Conservation (phyloP, 495 filamentous ascomycete genomes). For the Neurospora intermedia region DNA sequence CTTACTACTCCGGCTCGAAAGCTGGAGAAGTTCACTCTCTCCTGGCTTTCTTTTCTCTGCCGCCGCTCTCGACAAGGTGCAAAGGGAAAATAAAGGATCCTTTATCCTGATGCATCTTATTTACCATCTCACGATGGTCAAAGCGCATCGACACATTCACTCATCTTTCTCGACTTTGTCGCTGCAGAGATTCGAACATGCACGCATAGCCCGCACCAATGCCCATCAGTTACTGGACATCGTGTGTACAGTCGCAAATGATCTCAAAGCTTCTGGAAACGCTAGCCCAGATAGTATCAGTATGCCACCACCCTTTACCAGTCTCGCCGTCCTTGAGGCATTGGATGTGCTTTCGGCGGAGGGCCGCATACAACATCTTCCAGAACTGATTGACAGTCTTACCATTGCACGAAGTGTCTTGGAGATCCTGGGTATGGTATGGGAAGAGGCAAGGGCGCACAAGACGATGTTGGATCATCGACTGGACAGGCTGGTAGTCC, state of each 20-base stretch:
- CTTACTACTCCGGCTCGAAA: conserved; percentile 42
- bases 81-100: conserved; percentile 22
- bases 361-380: conserved; percentile 12
- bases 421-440: conserved; percentile 10
- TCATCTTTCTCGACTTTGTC: conserved; percentile 4
- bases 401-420: conserved; percentile 13
- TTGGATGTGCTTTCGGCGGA: conserved; percentile 20
- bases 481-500: conserved; percentile 10
- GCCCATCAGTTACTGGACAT: conserved; percentile 10
- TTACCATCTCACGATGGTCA: conserved; percentile 49
- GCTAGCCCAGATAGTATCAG: conserved; percentile 1
- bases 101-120: conserved; percentile 52
- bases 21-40: conserved; percentile 35
- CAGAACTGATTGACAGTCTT: conserved; percentile 10
- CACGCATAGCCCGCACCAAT: background rate
- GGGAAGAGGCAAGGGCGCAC: conserved; percentile 15
- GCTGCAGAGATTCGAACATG: conserved; percentile 8
- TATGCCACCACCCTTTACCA: conserved; percentile 13
- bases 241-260: conserved; percentile 10
- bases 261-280: background rate
- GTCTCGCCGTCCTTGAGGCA: conserved; percentile 16
- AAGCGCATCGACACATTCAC: conserved; percentile 48
- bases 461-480: conserved; percentile 13
- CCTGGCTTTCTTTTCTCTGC: conserved; percentile 34
- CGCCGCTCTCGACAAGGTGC: conserved; percentile 36